These are phyloP conservation scores for Tilletia setariae DNA, from an alignment of 1,284 basidiomycete genomes.

Conservation along the genomic window DNA sequence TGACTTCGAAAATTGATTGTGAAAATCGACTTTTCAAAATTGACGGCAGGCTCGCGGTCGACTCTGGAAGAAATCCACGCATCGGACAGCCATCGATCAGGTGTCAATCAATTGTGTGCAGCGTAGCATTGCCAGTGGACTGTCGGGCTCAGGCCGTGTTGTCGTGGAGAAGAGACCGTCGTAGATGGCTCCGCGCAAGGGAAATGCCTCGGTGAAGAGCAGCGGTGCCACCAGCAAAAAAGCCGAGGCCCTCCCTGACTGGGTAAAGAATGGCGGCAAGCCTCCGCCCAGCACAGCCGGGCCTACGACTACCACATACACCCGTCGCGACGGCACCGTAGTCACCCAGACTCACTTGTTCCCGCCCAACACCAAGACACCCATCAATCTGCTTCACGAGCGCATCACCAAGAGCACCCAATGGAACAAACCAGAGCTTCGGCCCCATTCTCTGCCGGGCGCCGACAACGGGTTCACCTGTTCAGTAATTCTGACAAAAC, in stretches of 20 bases:
- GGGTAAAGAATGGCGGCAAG: conserved; percentile 47
- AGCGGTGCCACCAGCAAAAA: conserved; percentile 51
- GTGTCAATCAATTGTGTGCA: no score
- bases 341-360: conserved; percentile 33
- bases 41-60: no score
- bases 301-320: conserved; percentile 23
- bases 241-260: conserved; percentile 50
- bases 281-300: conserved; percentile 33
- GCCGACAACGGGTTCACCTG: conserved; percentile 28
- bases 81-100: no score
- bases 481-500: conserved; percentile 46
- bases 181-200: conserved; percentile 46
- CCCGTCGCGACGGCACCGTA: conserved; percentile 9
- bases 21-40: no score
- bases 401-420: conserved; percentile 43
- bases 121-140: no score
- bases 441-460: background rate
- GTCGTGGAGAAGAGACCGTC: background rate
- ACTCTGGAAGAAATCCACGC: no score
- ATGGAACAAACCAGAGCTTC: conserved; percentile 46
- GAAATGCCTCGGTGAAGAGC: conserved; percentile 49
- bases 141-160: no score
- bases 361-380: conserved; percentile 53
- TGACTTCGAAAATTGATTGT: no score
- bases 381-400: conserved; percentile 53